Evolutionary conservation across 2,329 filamentous ascomycete species (phyloP), one percentile per base, ranked within the genome.

Genomic region (Spiromastix sp.): DNA sequence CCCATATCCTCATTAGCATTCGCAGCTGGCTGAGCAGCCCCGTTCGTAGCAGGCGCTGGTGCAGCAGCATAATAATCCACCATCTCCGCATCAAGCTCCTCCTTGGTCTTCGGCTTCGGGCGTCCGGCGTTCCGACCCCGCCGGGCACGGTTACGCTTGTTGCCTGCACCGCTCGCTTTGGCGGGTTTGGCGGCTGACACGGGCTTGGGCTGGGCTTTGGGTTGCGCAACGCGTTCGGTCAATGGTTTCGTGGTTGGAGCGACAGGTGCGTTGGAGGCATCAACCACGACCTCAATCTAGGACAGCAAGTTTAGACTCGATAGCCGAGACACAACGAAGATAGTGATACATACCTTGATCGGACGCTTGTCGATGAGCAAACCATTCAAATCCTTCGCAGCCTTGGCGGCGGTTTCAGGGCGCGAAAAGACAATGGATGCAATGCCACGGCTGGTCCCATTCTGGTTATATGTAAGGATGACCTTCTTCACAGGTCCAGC

Each of bases 1-100:
- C 62, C 67, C 40, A 66, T 60, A 45, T 70, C 71, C 42, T 64
- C 64, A 15, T 60, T 67, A 41, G 63, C 66, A 42, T 66, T 66
- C 25, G 67, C 63, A 40, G 70, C 60, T 27, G 60, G 58, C 37
- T 65, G 58, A 26, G 64, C 63, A 42, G 65, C 63, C 29, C 63
- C 66, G 41, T 63, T 67, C 28, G 59, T 57, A 9, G 57, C 60
- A 34, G 63, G 56, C 22, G 50, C 50, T 17, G 47, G 50, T 24
- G 59, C 55, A 32, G 55, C 64, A 19, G 58, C 56, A 57, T 93
- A 96, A 67, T 98, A 98, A 61, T 96, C 91, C 13, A 77, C 79
- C 91, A 98, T 98, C 61, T 98, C 91, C 4, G 85, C 86, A 59
- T 98, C 91, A 17, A 98, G 77, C 66, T 98, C 87, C 57, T 94